Evolutionary conservation across 495 filamentous ascomycete species (phyloP).

Genomic region (Podospora fimiseda): DNA sequence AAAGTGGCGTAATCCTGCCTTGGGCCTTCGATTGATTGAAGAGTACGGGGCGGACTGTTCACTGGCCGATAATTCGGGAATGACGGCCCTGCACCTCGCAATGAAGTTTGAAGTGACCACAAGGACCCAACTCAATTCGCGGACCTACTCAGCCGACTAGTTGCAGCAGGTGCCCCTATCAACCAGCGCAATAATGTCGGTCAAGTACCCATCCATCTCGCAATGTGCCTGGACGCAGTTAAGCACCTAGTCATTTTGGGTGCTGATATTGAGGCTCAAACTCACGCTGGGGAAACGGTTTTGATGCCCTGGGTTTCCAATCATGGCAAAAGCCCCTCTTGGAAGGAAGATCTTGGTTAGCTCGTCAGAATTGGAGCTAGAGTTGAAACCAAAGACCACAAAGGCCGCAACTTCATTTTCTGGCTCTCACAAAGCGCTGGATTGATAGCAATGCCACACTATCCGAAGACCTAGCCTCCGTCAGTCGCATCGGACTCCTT

Average conservation of each 20-base stretch:
- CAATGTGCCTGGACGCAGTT: not conserved
- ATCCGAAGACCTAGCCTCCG: constrained; percentile 1
- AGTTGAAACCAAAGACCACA: too few relatives aligned
- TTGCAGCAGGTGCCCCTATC: constrained; percentile 4
- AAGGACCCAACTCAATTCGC: not conserved
- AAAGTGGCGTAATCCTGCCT: not conserved
- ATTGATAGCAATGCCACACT: not conserved
- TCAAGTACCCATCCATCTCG: constrained; percentile 6
- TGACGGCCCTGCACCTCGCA: constrained; percentile 10
- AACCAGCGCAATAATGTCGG: constrained; percentile 6
- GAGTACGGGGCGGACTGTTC: constrained; percentile 11
- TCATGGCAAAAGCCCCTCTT: too few relatives aligned
- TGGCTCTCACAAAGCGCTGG: too few relatives aligned
- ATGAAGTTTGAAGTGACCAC: too few relatives aligned
- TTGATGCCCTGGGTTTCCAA: not conserved
- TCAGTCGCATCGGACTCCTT: not conserved
- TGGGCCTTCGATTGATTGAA: constrained; percentile 8
- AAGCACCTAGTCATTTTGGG: constrained; percentile 9
- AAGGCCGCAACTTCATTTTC: too few relatives aligned
- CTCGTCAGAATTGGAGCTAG: too few relatives aligned
- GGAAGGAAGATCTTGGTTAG: too few relatives aligned
- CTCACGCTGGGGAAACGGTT: too few relatives aligned
- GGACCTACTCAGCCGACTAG: not conserved
- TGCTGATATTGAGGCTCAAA: constrained; percentile 15
- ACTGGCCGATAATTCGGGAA: constrained; percentile 16